phyloP scores from a whole-genome alignment of 2,329 filamentous ascomycete genomes.

The Metarhizium anisopliae region DNA sequence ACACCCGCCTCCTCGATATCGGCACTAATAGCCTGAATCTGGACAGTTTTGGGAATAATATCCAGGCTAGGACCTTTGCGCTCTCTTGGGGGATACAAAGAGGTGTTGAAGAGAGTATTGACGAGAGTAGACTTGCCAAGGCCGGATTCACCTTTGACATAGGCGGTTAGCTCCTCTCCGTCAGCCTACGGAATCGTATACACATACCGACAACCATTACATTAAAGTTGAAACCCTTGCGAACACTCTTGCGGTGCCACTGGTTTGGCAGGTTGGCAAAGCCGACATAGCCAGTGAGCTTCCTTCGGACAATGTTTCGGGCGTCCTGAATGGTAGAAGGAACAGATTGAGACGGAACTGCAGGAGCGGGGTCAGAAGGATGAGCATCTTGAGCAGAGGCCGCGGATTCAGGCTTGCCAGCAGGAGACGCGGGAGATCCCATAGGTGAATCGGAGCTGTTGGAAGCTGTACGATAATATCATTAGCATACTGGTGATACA shows the following conservation, averaged over 20 bases:
- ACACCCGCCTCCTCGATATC: slow-evolving; percentile 99
- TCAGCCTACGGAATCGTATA: background rate
- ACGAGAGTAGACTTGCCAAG: slow-evolving; percentile 98
- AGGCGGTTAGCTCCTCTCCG: background rate
- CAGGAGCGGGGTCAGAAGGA: slow-evolving; percentile 25
- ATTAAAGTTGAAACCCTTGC: slow-evolving; percentile 99
- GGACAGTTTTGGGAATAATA: slow-evolving; percentile 96
- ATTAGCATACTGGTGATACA: slow-evolving; percentile 8
- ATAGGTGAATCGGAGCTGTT: slow-evolving; percentile 35
- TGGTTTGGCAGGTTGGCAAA: slow-evolving; percentile 99
- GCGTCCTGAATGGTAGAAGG: slow-evolving; percentile 54
- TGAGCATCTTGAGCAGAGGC: slow-evolving; percentile 19
- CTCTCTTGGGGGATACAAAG: slow-evolving; percentile 96
- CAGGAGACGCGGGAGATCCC: slow-evolving; percentile 31
- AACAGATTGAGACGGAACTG: slow-evolving; percentile 25
- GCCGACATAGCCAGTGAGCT: slow-evolving; percentile 96
- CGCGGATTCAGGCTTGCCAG: slow-evolving; percentile 27
- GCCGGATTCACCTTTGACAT: slow-evolving; percentile 78
- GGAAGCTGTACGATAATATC: slow-evolving; percentile 27
- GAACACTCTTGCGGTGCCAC: slow-evolving; percentile 99
- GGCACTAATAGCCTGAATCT: slow-evolving; percentile 88
- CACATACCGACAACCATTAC: slow-evolving; percentile 98
- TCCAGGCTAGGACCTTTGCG: slow-evolving; percentile 95
- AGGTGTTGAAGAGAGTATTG: slow-evolving; percentile 99
- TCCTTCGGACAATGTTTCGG: slow-evolving; percentile 95